Conservation (phyloP, 305 asterid species). For the Withania somnifera region DNA sequence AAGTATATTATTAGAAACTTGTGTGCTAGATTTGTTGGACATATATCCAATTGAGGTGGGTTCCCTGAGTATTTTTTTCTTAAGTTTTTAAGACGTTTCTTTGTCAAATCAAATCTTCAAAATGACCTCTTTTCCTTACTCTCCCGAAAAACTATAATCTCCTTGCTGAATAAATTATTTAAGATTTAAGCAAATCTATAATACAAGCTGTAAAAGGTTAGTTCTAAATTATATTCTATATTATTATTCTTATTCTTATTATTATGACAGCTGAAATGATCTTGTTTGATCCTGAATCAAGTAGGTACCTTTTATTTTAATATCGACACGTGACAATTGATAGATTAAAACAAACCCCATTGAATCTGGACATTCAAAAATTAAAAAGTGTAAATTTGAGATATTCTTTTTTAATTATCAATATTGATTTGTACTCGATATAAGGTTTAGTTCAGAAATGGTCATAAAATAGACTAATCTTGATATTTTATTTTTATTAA, state of each 20-base stretch:
- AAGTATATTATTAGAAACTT: too few relatives aligned
- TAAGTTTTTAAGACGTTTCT: too few relatives aligned
- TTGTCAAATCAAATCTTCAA: too few relatives aligned
- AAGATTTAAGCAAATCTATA: not conserved
- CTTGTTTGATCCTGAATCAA: not conserved
- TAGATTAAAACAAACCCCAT: not conserved
- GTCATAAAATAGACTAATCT: too few relatives aligned
- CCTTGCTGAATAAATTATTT: not conserved
- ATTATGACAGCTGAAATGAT: not conserved
- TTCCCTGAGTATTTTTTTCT: too few relatives aligned
- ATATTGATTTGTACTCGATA: too few relatives aligned
- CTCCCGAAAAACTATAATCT: not conserved
- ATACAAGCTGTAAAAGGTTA: not conserved
- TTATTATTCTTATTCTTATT: too few relatives aligned
- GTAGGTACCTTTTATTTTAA: not conserved
- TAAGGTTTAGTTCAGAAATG: too few relatives aligned
- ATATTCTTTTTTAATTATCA: not conserved
- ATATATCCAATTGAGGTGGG: too few relatives aligned
- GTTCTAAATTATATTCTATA: not conserved
- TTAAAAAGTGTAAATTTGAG: not conserved
- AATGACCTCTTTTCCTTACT: too few relatives aligned
- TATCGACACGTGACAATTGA: not conserved
- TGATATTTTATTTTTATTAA: too few relatives aligned
- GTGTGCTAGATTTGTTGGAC: too few relatives aligned
- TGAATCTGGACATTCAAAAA: not conserved